Conservation (phyloP, 495 filamentous ascomycete species). For the Glutinoglossum americanum region DNA sequence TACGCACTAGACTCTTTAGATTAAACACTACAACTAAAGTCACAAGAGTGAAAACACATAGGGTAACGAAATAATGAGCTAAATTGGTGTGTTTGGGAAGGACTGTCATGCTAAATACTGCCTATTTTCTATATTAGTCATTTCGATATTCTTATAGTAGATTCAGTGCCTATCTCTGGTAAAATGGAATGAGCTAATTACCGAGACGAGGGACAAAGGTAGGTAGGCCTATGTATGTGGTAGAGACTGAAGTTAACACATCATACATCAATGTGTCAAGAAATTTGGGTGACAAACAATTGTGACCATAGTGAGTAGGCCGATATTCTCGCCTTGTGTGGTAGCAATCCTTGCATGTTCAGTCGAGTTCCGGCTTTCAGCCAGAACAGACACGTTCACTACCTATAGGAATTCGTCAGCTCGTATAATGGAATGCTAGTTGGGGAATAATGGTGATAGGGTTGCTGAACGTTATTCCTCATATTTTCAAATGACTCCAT, state of each 20-base stretch:
- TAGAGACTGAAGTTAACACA: no score
- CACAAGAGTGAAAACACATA: not conserved
- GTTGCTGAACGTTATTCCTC: no score
- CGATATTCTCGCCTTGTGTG: constrained; percentile 5
- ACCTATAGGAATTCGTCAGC: no score
- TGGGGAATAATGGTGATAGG: no score
- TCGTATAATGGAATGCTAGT: no score
- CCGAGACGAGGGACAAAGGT: not conserved
- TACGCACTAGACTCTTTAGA: no score
- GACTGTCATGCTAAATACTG: not conserved
- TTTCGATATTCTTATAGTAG: no score
- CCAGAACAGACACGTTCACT: constrained; percentile 6
- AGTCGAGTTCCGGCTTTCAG: constrained; percentile 4
- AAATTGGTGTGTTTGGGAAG: not conserved
- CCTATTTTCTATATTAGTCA: no score
- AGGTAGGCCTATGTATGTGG: no score
- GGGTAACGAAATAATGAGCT: not conserved
- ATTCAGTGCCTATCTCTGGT: not conserved
- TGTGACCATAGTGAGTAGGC: constrained; percentile 6
- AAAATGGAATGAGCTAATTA: not conserved
- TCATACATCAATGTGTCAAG: no score
- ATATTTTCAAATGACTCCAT: constrained; percentile 6
- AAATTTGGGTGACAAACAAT: not conserved
- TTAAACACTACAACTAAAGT: not conserved
- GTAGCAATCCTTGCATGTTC: constrained; percentile 2